A percentile compares a stretch with the other conserved stretches of the same genome.
These are phyloP conservation scores for Trametes cubensis DNA, from an alignment of 768 basidiomycete species.

Conservation along the genomic window DNA sequence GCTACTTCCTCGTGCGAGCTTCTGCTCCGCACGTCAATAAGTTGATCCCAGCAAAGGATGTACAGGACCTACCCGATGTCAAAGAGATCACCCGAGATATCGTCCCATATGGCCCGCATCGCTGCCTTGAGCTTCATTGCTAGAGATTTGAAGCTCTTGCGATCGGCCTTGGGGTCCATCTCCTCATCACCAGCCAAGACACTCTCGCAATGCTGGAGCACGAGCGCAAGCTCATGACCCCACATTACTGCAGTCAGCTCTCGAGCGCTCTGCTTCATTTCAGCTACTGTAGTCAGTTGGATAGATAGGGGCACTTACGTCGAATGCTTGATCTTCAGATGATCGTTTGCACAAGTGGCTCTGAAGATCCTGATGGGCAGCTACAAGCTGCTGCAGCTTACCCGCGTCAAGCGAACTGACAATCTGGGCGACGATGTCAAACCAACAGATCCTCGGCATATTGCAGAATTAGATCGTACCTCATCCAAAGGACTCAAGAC, in stretches of 20 bases:
- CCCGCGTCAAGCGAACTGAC: slow-evolving; percentile 51
- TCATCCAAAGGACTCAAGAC: slow-evolving; percentile 68
- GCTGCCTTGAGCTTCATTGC: slow-evolving; percentile 62
- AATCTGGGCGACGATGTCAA: slow-evolving; percentile 45
- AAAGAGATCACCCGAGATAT: slow-evolving; percentile 71
- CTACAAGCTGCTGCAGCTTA: slow-evolving; percentile 59
- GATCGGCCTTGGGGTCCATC: slow-evolving; percentile 37
- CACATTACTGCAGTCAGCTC: slow-evolving; percentile 80
- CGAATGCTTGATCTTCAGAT: slow-evolving; percentile 78
- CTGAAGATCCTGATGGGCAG: slow-evolving; percentile 65
- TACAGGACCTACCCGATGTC: slow-evolving; percentile 65
- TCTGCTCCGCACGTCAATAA: slow-evolving; percentile 9
- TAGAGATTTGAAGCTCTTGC: slow-evolving; percentile 47
- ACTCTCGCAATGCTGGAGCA: slow-evolving; percentile 59
- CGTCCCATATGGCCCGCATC: slow-evolving; percentile 75
- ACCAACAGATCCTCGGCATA: neutral
- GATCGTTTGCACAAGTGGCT: slow-evolving; percentile 71
- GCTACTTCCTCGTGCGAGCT: slow-evolving; percentile 74
- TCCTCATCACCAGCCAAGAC: slow-evolving; percentile 45
- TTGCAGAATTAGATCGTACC: slow-evolving; percentile 42
- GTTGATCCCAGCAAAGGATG: neutral
- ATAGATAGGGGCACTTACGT: slow-evolving; percentile 49
- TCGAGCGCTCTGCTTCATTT: slow-evolving; percentile 67
- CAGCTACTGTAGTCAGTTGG: neutral
- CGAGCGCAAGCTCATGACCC: slow-evolving; percentile 80